Percentiles rank a stretch among this genome's conserved stretches.
Conservation (phyloP, 441 rosid genomes). For the Erysimum cheiri region DNA sequence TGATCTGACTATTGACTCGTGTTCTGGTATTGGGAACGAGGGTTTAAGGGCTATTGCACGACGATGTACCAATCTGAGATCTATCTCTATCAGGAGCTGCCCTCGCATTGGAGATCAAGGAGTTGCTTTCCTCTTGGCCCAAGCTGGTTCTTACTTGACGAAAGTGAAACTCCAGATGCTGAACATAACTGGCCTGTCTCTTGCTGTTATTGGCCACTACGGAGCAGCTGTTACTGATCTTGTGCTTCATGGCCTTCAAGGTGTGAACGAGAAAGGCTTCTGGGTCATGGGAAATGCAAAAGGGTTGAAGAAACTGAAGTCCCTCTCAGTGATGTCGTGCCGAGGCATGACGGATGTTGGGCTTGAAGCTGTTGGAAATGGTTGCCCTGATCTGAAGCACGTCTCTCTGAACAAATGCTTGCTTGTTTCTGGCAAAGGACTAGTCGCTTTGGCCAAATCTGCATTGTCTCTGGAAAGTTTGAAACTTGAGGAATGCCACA, state of each 20-base stretch:
- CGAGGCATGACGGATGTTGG: constrained; percentile 82
- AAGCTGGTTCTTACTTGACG: constrained; percentile 59
- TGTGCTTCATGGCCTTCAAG: constrained; percentile 65
- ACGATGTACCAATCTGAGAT: constrained; percentile 65
- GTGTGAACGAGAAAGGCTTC: constrained; percentile 91
- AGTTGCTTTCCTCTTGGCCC: constrained; percentile 72
- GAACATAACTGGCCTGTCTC: constrained; percentile 83
- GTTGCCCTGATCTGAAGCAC: constrained; percentile 78
- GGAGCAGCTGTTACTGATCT: constrained; percentile 73
- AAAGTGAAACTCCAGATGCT: constrained; percentile 85
- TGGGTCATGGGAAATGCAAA: constrained; percentile 98
- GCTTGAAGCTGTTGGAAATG: constrained; percentile 77
- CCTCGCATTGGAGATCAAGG: constrained; percentile 95
- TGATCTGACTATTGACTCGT: constrained; percentile 70
- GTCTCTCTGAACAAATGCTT: constrained; percentile 77
- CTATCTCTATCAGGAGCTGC: constrained; percentile 84
- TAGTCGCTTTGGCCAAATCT: constrained; percentile 67
- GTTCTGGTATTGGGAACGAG: constrained; percentile 77
- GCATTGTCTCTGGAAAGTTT: constrained; percentile 77
- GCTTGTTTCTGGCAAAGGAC: constrained; percentile 81
- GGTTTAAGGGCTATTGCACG: constrained; percentile 79
- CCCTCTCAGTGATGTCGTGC: constrained; percentile 71
- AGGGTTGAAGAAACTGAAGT: constrained; percentile 67
- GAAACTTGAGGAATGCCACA: constrained; percentile 86
- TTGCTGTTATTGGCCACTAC: constrained; percentile 91